Evolutionary conservation across 352 stramenopile genomes (phyloP).

Genomic region (Globisporangium takayamanum): DNA sequence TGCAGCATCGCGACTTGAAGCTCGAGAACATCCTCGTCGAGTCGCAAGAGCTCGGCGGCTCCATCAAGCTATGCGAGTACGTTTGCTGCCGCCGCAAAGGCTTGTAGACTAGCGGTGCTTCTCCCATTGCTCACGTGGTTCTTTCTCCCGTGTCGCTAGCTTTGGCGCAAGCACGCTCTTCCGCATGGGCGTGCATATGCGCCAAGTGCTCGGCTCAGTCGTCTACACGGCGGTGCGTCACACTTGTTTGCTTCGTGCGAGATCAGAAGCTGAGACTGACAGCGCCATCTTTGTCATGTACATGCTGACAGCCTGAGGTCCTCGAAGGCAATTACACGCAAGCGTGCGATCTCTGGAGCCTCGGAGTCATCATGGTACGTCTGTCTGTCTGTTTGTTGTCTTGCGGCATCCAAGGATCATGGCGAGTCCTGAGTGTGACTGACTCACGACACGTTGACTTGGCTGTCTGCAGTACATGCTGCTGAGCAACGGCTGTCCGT

Average conservation of each 20-base stretch:
- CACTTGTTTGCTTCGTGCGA: neutral
- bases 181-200: constrained; percentile 69
- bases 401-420: neutral
- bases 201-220: constrained; percentile 69
- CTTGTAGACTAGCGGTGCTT: neutral
- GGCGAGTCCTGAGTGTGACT: neutral
- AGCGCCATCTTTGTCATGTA: neutral
- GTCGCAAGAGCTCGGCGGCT: constrained; percentile 30
- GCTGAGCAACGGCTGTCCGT: constrained; percentile 68
- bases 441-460: neutral
- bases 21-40: constrained; percentile 83
- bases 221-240: constrained; percentile 75
- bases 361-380: constrained; percentile 74
- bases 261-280: neutral
- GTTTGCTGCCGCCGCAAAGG: neutral
- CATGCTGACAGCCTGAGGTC: constrained; percentile 36
- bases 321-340: constrained; percentile 70
- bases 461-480: constrained; percentile 60
- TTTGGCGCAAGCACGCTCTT: constrained; percentile 79
- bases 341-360: constrained; percentile 75
- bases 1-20: constrained; percentile 72
- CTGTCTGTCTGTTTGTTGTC: neutral
- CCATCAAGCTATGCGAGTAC: constrained; percentile 82
- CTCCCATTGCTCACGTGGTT: neutral
- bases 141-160: constrained; percentile 14